A percentile compares a stretch with the other conserved stretches of the same genome.
Evolutionary conservation across 2,329 filamentous ascomycete genomes (phyloP).

Genomic region (Verticillium alfalfae): DNA sequence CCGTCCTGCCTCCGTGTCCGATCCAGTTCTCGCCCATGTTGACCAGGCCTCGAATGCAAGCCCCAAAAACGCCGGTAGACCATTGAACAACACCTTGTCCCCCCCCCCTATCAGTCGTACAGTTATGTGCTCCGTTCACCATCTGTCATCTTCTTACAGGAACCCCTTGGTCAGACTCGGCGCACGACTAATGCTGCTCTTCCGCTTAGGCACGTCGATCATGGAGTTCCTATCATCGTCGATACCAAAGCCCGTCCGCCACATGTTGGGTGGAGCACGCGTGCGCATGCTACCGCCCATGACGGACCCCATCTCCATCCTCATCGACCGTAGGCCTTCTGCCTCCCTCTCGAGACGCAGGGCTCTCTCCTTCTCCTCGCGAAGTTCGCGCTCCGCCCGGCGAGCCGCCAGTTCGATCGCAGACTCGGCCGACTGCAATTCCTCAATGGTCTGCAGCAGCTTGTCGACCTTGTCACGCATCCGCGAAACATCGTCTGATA

Average conservation of each 20-base stretch:
- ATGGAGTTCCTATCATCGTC: conserved; percentile 31
- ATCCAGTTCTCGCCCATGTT: neutral
- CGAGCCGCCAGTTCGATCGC: conserved; percentile 74
- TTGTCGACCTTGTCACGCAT: conserved; percentile 88
- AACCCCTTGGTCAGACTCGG: conserved; percentile 76
- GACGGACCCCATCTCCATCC: conserved; percentile 52
- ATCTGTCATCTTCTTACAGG: conserved; percentile 37
- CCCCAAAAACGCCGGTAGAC: neutral
- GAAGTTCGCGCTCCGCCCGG: conserved; percentile 81
- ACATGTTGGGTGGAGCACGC: conserved; percentile 14
- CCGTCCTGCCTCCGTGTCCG: neutral
- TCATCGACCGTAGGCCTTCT: conserved; percentile 74
- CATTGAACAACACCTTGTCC: neutral
- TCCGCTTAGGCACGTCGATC: conserved; percentile 57
- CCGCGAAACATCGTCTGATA: conserved; percentile 77
- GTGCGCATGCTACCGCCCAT: conserved; percentile 19
- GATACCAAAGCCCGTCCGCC: conserved; percentile 26
- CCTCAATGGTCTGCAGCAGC: conserved; percentile 85
- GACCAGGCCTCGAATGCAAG: neutral
- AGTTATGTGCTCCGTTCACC: neutral
- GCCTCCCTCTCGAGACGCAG: conserved; percentile 82
- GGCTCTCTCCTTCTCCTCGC: conserved; percentile 80
- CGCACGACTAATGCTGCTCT: conserved; percentile 57
- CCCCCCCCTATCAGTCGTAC: neutral
- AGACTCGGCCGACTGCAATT: conserved; percentile 84